These are phyloP conservation scores for Trypanosoma avium DNA, from an alignment of 208 protist genomes.

Conservation along the genomic window DNA sequence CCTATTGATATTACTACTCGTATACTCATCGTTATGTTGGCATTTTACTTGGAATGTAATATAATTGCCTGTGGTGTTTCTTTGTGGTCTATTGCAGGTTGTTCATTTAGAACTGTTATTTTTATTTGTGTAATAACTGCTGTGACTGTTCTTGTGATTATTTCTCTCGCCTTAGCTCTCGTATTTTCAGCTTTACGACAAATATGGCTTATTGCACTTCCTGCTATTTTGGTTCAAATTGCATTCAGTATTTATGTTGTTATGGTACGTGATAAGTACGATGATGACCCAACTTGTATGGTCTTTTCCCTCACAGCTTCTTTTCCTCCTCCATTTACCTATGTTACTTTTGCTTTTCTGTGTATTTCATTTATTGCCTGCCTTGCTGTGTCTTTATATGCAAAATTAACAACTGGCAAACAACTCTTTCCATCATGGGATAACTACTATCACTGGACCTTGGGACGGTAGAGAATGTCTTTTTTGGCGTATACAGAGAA, in stretches of 20 bases:
- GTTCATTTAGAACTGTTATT: background rate
- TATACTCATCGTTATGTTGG: constrained; percentile 20
- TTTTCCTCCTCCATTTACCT: constrained; percentile 33
- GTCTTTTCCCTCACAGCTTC: constrained; percentile 29
- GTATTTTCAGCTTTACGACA: constrained; percentile 6
- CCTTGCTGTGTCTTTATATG: constrained; percentile 31
- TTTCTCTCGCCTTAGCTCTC: constrained; percentile 9
- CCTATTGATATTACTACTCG: constrained; percentile 19
- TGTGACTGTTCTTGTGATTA: constrained; percentile 1
- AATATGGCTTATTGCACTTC: constrained; percentile 35
- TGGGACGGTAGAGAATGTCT: constrained; percentile 7
- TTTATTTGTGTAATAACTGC: background rate
- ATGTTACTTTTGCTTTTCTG: constrained; percentile 43
- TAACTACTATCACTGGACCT: constrained; percentile 41
- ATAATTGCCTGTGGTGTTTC: constrained; percentile 5
- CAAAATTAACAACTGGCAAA: constrained; percentile 29
- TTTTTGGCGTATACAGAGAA: background rate
- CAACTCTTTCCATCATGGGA: constrained; percentile 36
- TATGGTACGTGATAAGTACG: background rate
- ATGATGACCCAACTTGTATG: constrained; percentile 19
- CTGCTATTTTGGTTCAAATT: constrained; percentile 39
- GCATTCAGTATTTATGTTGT: constrained; percentile 23
- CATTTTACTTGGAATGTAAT: constrained; percentile 25
- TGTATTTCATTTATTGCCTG: constrained; percentile 45
- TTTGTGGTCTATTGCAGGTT: background rate